Conservation (phyloP, 768 basidiomycete genomes). For the Amanita thiersii region DNA sequence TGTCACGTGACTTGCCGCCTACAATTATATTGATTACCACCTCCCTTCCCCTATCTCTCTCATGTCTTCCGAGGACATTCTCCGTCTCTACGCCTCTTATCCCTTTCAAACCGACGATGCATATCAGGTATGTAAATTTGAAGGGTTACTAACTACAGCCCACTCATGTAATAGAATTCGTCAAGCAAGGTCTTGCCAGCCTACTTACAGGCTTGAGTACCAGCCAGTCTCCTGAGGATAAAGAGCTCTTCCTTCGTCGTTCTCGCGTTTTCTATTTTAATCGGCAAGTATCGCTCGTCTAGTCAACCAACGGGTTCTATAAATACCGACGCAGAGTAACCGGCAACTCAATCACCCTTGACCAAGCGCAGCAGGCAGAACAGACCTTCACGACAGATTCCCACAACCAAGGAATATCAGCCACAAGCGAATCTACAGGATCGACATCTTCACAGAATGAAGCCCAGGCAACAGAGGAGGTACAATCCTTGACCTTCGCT, state of each 20-base stretch:
- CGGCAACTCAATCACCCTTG: constrained; percentile 32
- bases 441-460: constrained; percentile 3
- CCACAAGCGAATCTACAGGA: constrained; percentile 1
- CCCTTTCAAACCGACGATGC: constrained; percentile 49
- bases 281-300: constrained; percentile 22
- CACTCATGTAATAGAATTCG: too few relatives aligned
- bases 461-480: constrained; percentile 17
- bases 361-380: constrained; percentile 32
- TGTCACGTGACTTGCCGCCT: too few relatives aligned
- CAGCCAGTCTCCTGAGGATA: constrained; percentile 27
- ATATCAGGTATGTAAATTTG: constrained; percentile 41
- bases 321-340: constrained; percentile 21
- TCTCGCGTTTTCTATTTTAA: constrained; percentile 72
- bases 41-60: background rate
- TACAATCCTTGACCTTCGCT: constrained; percentile 50
- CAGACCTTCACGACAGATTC: constrained; percentile 8
- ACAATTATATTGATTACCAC: too few relatives aligned
- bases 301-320: constrained; percentile 1
- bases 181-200: constrained; percentile 59
- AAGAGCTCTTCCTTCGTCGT: constrained; percentile 39
- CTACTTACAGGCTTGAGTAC: constrained; percentile 35
- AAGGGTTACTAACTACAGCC: background rate
- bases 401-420: background rate
- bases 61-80: constrained; percentile 5
- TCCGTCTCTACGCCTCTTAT: constrained; percentile 29